Percentiles rank a stretch among this genome's conserved stretches.
Evolutionary conservation across 441 rosid species (phyloP).

Genomic region (Macaranga tanarius): DNA sequence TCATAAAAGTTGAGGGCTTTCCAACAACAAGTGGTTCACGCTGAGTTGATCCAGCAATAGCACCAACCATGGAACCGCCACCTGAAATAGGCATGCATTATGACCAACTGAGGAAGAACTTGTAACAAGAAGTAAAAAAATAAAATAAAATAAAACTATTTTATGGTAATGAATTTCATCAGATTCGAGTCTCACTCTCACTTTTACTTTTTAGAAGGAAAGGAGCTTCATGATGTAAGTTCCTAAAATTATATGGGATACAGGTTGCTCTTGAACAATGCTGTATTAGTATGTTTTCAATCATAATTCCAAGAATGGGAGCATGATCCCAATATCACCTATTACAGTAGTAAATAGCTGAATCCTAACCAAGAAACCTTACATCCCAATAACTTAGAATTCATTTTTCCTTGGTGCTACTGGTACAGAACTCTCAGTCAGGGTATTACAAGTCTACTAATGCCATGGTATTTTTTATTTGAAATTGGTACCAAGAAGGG

Average conservation of each 20-base stretch:
- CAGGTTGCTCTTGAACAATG: neutral
- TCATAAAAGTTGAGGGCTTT: conserved; percentile 92
- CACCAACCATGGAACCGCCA: conserved; percentile 95
- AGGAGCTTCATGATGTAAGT: neutral
- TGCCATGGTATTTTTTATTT: neutral
- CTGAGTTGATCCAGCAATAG: conserved; percentile 69
- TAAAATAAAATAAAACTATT: neutral
- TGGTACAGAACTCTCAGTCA: neutral
- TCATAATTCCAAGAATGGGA: neutral
- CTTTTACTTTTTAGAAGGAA: neutral
- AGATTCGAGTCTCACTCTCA: neutral
- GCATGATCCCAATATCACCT: neutral
- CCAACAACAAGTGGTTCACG: conserved; percentile 85
- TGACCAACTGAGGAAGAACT: conserved; percentile 1
- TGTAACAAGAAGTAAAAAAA: neutral
- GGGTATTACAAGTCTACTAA: neutral
- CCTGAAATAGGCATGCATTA: conserved; percentile 45
- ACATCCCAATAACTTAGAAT: neutral
- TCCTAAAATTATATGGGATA: neutral
- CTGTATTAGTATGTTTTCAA: neutral
- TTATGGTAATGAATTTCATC: neutral
- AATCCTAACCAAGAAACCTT: no score
- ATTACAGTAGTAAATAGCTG: no score
- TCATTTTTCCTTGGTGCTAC: neutral
- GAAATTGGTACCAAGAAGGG: neutral